phyloP scores from a whole-genome alignment of 306 rosid species.

The Quercus aquifolioides region DNA sequence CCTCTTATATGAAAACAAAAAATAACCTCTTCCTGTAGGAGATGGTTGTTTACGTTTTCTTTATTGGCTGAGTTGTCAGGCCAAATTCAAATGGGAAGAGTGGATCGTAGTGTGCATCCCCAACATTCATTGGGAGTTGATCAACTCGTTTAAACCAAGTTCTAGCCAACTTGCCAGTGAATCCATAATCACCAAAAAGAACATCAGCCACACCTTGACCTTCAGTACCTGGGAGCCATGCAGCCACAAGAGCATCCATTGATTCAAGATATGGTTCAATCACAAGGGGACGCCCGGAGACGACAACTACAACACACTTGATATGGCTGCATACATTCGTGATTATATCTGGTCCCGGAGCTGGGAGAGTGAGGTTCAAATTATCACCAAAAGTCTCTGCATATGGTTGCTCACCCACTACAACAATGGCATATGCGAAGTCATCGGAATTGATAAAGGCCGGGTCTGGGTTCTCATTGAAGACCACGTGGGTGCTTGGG shows the following conservation, averaged over 20 bases:
- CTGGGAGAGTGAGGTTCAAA: constrained; percentile 1
- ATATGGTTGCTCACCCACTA: not conserved
- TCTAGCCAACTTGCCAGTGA: not conserved
- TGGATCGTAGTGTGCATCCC: not conserved
- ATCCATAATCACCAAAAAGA: constrained; percentile 1
- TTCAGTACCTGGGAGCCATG: constrained; percentile 2
- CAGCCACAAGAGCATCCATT: constrained; percentile 7
- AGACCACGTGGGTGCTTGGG: not conserved
- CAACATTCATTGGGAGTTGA: constrained; percentile 6
- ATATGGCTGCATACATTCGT: not conserved
- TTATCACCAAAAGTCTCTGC: not conserved
- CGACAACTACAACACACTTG: not conserved
- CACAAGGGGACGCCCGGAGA: not conserved
- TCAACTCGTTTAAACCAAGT: constrained; percentile 2
- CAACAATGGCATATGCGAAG: not conserved
- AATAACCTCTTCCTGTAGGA: not conserved
- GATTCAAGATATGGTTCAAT: not conserved
- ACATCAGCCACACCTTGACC: constrained; percentile 1
- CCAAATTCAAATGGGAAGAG: constrained; percentile 7
- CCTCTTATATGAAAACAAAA: not conserved
- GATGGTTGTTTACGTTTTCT: not conserved
- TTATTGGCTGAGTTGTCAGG: not conserved
- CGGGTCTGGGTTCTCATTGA: not conserved
- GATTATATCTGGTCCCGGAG: not conserved
- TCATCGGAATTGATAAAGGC: not conserved